Evolutionary conservation across 148 eudicot species (phyloP).

Genomic region (Simmondsia chinensis): DNA sequence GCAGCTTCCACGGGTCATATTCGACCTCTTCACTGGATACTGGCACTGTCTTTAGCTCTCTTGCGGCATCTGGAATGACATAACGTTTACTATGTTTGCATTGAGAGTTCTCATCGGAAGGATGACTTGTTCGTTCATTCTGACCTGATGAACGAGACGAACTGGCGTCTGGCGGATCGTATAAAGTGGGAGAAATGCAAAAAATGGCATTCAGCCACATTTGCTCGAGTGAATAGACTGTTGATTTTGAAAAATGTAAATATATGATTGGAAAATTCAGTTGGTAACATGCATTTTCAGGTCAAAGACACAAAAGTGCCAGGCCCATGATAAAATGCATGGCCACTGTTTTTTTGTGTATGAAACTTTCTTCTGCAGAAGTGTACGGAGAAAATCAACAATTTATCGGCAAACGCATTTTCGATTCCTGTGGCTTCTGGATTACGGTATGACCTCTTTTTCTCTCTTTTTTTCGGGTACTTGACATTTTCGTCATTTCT

Average conservation of each 20-base stretch:
- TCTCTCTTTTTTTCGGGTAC: too few relatives aligned
- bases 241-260: slow-evolving; percentile 81
- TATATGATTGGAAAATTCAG: slow-evolving; percentile 34
- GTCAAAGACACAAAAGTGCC: slow-evolving; percentile 95
- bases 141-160: slow-evolving; percentile 11
- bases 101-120: slow-evolving; percentile 17
- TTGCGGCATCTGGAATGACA: slow-evolving; percentile 28
- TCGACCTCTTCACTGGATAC: slow-evolving; percentile 26
- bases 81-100: slow-evolving; percentile 16
- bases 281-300: slow-evolving; percentile 49
- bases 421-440: not conserved
- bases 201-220: slow-evolving; percentile 37
- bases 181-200: slow-evolving; percentile 50
- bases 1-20: slow-evolving; percentile 53
- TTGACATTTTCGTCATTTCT: too few relatives aligned
- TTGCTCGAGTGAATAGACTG: slow-evolving; percentile 56
- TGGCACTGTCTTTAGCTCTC: slow-evolving; percentile 32
- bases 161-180: slow-evolving; percentile 56
- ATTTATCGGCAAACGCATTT: slow-evolving; percentile 29
- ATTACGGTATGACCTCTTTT: too few relatives aligned
- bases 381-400: too few relatives aligned
- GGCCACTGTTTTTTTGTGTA: slow-evolving; percentile 26
- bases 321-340: slow-evolving; percentile 61
- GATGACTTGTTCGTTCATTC: slow-evolving; percentile 22
- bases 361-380: too few relatives aligned